Conservation (phyloP, 1,284 basidiomycete genomes). For the Fomitopsis pinicola region DNA sequence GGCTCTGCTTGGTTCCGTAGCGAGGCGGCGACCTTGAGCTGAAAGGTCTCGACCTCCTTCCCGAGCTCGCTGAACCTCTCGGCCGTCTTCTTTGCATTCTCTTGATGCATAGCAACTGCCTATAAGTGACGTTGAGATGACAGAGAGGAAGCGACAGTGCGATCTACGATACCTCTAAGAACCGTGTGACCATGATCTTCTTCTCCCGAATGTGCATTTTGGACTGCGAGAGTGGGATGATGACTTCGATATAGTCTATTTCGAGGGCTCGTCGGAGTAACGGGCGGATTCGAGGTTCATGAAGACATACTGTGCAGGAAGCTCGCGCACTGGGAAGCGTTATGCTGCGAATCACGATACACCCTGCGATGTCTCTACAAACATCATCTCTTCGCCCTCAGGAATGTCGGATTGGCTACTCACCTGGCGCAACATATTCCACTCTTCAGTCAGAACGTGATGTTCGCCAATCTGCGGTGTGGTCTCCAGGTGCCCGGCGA, state of each 20-base stretch:
- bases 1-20: constrained; percentile 24
- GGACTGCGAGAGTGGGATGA: constrained; percentile 25
- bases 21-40: constrained; percentile 25
- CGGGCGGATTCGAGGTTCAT: not conserved
- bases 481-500: constrained; percentile 17
- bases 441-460: constrained; percentile 18
- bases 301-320: constrained; percentile 18
- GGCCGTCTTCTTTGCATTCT: constrained; percentile 19
- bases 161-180: constrained; percentile 20
- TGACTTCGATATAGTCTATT: constrained; percentile 23
- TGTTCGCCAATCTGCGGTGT: constrained; percentile 22
- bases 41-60: constrained; percentile 26
- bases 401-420: not conserved
- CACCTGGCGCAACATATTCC: constrained; percentile 19
- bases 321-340: constrained; percentile 21
- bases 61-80: constrained; percentile 22
- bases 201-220: constrained; percentile 22
- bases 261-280: too few relatives aligned
- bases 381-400: not conserved
- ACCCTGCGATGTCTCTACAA: constrained; percentile 18
- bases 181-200: constrained; percentile 28
- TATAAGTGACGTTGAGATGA: not conserved
- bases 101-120: constrained; percentile 25
- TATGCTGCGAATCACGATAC: constrained; percentile 21
- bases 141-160: not conserved